Evolutionary conservation across 75 land plant species (phyloP).

Genomic region (Sequoiadendron giganteum): DNA sequence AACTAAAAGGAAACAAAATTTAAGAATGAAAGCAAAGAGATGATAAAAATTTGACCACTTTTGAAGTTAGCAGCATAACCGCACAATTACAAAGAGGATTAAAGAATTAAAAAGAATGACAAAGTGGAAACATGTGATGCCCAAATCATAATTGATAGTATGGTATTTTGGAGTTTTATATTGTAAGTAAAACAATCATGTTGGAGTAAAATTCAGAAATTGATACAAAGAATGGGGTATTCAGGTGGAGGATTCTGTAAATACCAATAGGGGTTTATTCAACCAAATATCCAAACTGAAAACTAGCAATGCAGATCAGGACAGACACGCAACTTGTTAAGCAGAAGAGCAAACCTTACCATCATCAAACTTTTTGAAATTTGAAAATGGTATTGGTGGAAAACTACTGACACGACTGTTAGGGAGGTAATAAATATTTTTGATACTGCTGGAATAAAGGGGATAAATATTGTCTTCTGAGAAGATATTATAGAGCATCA

Average conservation of each 20-base stretch:
- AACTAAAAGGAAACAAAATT: neutral
- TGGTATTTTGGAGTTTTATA: neutral
- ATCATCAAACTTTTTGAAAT: neutral
- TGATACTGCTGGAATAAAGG: neutral
- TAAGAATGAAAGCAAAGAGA: no score
- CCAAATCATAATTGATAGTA: no score
- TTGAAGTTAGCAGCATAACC: no score
- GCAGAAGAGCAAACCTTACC: neutral
- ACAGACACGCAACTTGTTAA: neutral
- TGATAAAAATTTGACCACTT: no score
- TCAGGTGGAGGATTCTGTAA: neutral
- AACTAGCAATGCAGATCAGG: neutral
- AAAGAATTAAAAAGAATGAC: no score
- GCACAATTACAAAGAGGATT: no score
- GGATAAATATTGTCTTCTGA: neutral
- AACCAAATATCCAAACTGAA: neutral
- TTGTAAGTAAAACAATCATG: neutral
- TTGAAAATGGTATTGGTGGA: neutral
- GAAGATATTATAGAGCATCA: neutral
- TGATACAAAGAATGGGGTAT: neutral
- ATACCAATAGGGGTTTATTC: neutral
- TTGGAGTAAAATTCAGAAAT: neutral
- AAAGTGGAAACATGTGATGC: no score
- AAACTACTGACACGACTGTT: neutral
- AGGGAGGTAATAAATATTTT: neutral